Evolutionary conservation across 345 rosid species (phyloP).

Genomic region (Cochlearia excelsa): DNA sequence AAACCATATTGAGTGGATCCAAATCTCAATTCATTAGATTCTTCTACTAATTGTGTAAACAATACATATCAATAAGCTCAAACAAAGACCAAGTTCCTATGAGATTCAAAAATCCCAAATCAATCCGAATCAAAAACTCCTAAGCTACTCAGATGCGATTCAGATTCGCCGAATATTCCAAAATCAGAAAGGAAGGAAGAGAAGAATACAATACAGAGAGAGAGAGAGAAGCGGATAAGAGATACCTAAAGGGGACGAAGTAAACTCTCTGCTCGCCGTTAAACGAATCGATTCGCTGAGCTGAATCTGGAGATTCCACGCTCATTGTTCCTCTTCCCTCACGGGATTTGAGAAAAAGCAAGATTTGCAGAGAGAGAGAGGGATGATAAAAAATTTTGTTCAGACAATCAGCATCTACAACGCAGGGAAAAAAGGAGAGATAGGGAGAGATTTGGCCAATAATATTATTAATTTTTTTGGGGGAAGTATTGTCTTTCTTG

Average conservation of each 20-base stretch:
- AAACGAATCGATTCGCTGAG: conserved; percentile 57
- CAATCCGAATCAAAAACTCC: conserved; percentile 17
- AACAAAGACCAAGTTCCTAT: conserved; percentile 8
- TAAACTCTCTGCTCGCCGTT: conserved; percentile 81
- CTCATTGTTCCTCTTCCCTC: conserved; percentile 29
- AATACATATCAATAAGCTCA: conserved; percentile 11
- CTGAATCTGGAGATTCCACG: conserved; percentile 55
- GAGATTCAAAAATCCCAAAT: conserved; percentile 8
- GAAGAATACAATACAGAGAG: neutral
- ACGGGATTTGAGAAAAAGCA: conserved; percentile 2
- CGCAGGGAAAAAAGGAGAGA: neutral
- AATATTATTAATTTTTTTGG: neutral
- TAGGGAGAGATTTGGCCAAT: conserved; percentile 19
- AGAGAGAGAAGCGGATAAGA: conserved; percentile 1
- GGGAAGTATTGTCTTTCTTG: conserved; percentile 21
- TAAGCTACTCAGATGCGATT: conserved; percentile 23
- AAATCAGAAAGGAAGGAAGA: neutral
- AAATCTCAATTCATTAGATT: conserved; percentile 13
- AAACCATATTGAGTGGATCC: conserved; percentile 5
- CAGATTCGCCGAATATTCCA: conserved; percentile 30
- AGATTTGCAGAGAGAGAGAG: conserved; percentile 7
- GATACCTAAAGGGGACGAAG: conserved; percentile 81
- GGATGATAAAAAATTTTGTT: conserved; percentile 12
- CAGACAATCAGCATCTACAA: conserved; percentile 32
- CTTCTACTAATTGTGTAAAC: neutral